Percentiles rank a stretch among this genome's conserved stretches.
Evolutionary conservation across 1,139 yeast species (phyloP).

Genomic region (Hansenula sp.): DNA sequence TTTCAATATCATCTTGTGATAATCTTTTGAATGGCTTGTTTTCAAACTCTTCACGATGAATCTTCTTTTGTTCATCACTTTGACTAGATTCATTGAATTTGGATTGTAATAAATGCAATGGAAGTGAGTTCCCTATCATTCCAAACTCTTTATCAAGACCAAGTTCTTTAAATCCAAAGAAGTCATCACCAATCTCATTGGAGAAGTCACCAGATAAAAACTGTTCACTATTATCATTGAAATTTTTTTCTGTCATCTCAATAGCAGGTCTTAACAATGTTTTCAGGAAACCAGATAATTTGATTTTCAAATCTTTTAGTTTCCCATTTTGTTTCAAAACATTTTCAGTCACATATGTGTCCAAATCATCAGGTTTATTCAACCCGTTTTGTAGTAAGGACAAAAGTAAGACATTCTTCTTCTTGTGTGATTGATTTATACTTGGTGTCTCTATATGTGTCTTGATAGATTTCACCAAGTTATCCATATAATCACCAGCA

Average conservation of each 20-base stretch:
- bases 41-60: slow-evolving; percentile 61
- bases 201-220: slow-evolving; percentile 94
- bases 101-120: slow-evolving; percentile 83
- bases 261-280: slow-evolving; percentile 83
- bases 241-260: slow-evolving; percentile 73
- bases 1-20: slow-evolving; percentile 45
- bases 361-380: slow-evolving; percentile 71
- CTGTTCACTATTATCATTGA: slow-evolving; percentile 89
- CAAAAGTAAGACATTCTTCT: slow-evolving; percentile 51
- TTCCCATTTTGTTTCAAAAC: slow-evolving; percentile 67
- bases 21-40: slow-evolving; percentile 46
- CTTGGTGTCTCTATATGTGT: slow-evolving; percentile 67
- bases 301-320: slow-evolving; percentile 61
- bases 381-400: slow-evolving; percentile 83
- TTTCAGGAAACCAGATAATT: slow-evolving; percentile 70
- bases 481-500: slow-evolving; percentile 76
- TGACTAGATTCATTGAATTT: slow-evolving; percentile 54
- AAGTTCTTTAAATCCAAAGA: slow-evolving; percentile 92
- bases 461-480: slow-evolving; percentile 68
- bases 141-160: slow-evolving; percentile 94
- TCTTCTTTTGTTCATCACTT: slow-evolving; percentile 42
- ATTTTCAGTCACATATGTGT: slow-evolving; percentile 71
- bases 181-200: slow-evolving; percentile 89
- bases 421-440: slow-evolving; percentile 34
- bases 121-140: slow-evolving; percentile 80